Base-by-base conservation (phyloP, 495 filamentous ascomycete genomes). In the Oidiodendron maius region DNA sequence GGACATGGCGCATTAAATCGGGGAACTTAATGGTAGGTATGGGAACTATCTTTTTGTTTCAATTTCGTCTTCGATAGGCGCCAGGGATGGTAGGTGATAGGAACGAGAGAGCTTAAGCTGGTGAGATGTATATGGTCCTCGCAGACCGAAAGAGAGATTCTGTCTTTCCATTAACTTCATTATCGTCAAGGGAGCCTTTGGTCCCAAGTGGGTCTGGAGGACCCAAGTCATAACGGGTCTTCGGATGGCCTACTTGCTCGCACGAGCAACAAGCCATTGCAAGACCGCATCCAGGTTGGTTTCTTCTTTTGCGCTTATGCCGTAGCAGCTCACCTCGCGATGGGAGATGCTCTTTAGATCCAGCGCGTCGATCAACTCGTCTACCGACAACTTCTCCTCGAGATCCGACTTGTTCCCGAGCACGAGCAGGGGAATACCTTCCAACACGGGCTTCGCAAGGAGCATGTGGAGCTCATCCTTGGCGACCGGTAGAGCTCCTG, bases 341-440 rank as follows among this genome's bases (percentile, higher is more conserved):
- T 87, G 84, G 34, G 84, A 86, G 61, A 98, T 86, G 44, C 82
- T 79, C 67, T 91, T 93, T 24, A 98, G 76, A 56, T 96, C 82
- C 76, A 98, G 79, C 42, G 79, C 83, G 30, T 96, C 91, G 70
- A 98, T 98, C 53, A 98, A 66, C 64, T 96, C 88, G 61, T 98
- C 93, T 23, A 97, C 91, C 30, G 84, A 86, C 24, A 95, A 68
- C 66, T 91, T 91, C 58, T 87, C 74, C 11, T 83, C 81, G 15
- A 98, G 78, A 62, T 98, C 93, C 15, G 89, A 95, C 69, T 98
- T 98, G 72, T 98, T 98, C 35, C 93, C 93, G 3, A 98, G 81
- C 11, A 98, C 93, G n/a, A 98, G 74, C 25, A 98, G 74, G 0
- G 93, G 93, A 56, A 97, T 98, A 38, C 87, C 87, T 40, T 87